A percentile compares a stretch with the other conserved stretches of the same genome.
phyloP scores from a whole-genome alignment of 73 alveolate genomes.

The Paramecium sexaurelia region DNA sequence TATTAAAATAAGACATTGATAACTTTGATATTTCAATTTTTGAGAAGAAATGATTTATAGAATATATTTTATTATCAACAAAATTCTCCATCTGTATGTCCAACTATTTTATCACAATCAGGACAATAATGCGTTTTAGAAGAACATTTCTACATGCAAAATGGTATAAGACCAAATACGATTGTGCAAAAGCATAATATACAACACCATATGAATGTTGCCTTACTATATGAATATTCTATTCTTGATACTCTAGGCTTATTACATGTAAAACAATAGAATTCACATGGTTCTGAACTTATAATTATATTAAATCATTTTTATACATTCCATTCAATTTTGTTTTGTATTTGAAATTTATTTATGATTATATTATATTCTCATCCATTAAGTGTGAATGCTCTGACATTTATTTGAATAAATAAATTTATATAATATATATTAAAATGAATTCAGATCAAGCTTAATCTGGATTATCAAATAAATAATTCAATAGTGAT shows the following conservation, averaged over 20 bases:
- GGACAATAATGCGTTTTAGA: slow-evolving; percentile 53
- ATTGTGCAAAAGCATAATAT: slow-evolving; percentile 16
- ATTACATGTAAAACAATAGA: slow-evolving; percentile 20
- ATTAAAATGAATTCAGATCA: neutral
- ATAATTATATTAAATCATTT: neutral
- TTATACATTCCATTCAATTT: slow-evolving; percentile 46
- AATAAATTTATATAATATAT: neutral
- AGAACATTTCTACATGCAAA: slow-evolving; percentile 39
- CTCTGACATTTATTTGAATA: neutral
- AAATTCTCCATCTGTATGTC: slow-evolving; percentile 34
- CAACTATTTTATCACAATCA: neutral
- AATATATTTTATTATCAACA: neutral
- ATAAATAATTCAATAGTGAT: neutral
- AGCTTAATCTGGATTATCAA: neutral
- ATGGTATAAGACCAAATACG: neutral
- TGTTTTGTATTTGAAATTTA: slow-evolving; percentile 16
- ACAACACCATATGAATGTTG: slow-evolving; percentile 52
- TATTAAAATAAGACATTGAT: slow-evolving; percentile 6
- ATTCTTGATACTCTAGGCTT: neutral
- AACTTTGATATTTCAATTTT: slow-evolving; percentile 32
- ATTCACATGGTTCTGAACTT: slow-evolving; percentile 32
- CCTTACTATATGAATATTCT: neutral
- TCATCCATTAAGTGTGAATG: slow-evolving; percentile 18
- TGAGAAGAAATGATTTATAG: slow-evolving; percentile 40
- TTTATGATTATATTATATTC: neutral